Evolutionary conservation across 2,329 filamentous ascomycete genomes (phyloP).

Genomic region (Keithomyces neogunnii): DNA sequence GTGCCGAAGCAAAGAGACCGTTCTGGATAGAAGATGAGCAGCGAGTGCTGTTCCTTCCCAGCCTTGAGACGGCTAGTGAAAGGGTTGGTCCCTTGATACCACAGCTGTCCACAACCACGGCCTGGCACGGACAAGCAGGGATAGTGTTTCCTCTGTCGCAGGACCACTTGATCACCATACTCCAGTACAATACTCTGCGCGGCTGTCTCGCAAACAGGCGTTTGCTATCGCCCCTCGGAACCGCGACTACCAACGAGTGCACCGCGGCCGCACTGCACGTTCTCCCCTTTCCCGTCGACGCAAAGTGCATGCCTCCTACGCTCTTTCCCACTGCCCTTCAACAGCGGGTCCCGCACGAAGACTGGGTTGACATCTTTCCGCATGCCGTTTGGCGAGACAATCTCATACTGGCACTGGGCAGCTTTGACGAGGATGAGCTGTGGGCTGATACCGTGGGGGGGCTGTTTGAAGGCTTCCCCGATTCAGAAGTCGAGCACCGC

Average conservation of each 20-base stretch:
- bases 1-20: too few relatives aligned
- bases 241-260: constrained; percentile 8
- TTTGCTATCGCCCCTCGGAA: constrained; percentile 23
- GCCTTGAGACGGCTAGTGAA: too few relatives aligned
- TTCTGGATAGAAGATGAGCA: too few relatives aligned
- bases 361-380: constrained; percentile 33
- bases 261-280: not conserved
- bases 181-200: constrained; percentile 32
- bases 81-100: not conserved
- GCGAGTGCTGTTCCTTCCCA: too few relatives aligned
- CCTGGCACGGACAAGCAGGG: constrained; percentile 8
- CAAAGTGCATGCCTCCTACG: constrained; percentile 20
- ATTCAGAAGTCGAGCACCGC: constrained; percentile 28
- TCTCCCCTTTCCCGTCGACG: constrained; percentile 17
- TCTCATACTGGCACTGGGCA: constrained; percentile 24
- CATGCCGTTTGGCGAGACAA: constrained; percentile 25
- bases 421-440: constrained; percentile 33
- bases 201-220: constrained; percentile 26
- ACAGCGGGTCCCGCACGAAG: constrained; percentile 26
- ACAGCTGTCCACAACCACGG: not conserved
- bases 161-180: constrained; percentile 33
- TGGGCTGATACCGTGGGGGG: constrained; percentile 34
- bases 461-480: constrained; percentile 34
- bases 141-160: constrained; percentile 26
- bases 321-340: constrained; percentile 29